Percentiles rank a stretch among this genome's conserved stretches.
These are phyloP conservation scores for Fusarium domesticum DNA, from an alignment of 2,329 filamentous ascomycete species.

Conservation along the genomic window DNA sequence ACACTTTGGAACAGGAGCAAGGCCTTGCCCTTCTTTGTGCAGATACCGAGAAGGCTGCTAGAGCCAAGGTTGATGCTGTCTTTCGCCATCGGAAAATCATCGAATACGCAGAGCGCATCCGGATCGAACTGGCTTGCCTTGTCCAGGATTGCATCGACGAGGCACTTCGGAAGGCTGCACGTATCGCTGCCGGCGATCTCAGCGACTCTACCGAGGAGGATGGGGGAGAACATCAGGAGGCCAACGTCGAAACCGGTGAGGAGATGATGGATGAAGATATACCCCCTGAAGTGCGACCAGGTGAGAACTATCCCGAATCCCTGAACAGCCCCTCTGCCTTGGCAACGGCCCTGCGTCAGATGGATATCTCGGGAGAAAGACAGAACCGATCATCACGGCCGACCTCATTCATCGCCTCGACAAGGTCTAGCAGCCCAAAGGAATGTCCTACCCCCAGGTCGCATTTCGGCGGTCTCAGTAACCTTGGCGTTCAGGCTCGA, in stretches of 20 bases:
- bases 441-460: conserved; percentile 91
- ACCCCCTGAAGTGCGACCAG: conserved; percentile 12
- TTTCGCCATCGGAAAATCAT: conserved; percentile 88
- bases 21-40: conserved; percentile 83
- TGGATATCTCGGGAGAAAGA: conserved; percentile 32
- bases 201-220: conserved; percentile 71
- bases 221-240: conserved; percentile 42
- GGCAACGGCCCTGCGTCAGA: conserved; percentile 50
- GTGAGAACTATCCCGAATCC: conserved; percentile 21
- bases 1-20: conserved; percentile 89
- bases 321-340: conserved; percentile 49
- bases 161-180: conserved; percentile 83
- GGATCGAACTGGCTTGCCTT: conserved; percentile 86
- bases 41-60: conserved; percentile 82
- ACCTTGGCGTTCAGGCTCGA: conserved; percentile 51
- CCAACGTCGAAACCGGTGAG: conserved; percentile 29
- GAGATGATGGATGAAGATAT: conserved; percentile 34
- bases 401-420: conserved; percentile 61
- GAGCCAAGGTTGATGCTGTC: conserved; percentile 88
- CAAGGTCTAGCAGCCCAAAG: conserved; percentile 82
- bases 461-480: conserved; percentile 59
- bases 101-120: conserved; percentile 93
- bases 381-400: conserved; percentile 45
- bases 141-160: conserved; percentile 96
- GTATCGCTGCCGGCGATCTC: conserved; percentile 79